Conservation (phyloP, 2,329 filamentous ascomycete genomes). For the Drechmeria coniospora region DNA sequence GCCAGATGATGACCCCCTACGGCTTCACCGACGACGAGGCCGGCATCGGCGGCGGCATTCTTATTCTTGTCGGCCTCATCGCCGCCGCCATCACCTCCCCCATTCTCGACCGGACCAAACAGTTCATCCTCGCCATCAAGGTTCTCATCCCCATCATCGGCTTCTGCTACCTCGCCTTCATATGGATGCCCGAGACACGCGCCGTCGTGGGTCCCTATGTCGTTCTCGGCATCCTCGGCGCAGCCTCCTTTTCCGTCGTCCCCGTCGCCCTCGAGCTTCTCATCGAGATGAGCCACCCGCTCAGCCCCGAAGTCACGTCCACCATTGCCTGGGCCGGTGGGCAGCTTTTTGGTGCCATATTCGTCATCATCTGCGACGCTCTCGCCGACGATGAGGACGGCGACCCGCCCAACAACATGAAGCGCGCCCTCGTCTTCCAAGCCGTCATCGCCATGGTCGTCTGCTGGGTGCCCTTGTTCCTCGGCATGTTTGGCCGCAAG, state of each 20-base stretch:
- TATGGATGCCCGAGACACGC: conserved; percentile 56
- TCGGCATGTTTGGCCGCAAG: conserved; percentile 54
- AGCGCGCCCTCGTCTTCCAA: conserved; percentile 60
- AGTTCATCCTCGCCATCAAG: conserved; percentile 60
- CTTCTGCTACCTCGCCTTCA: conserved; percentile 57
- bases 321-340: conserved; percentile 77
- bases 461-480: conserved; percentile 49
- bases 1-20: conserved; percentile 80
- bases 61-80: conserved; percentile 80
- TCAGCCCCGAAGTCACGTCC: conserved; percentile 71
- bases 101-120: conserved; percentile 71
- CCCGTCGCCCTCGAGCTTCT: conserved; percentile 78
- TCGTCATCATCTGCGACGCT: conserved; percentile 70
- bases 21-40: conserved; percentile 71
- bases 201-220: conserved; percentile 56
- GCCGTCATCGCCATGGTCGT: conserved; percentile 52
- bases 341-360: conserved; percentile 70
- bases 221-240: conserved; percentile 62
- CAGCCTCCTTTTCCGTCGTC: conserved; percentile 62
- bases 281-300: conserved; percentile 74
- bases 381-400: conserved; percentile 40
- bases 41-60: conserved; percentile 74
- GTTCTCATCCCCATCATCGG: conserved; percentile 60
- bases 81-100: conserved; percentile 62
- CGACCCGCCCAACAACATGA: conserved; percentile 56